Evolutionary conservation across 192 early-diverging fungal species (phyloP).

Genomic region (Allomyces macrogynus): DNA sequence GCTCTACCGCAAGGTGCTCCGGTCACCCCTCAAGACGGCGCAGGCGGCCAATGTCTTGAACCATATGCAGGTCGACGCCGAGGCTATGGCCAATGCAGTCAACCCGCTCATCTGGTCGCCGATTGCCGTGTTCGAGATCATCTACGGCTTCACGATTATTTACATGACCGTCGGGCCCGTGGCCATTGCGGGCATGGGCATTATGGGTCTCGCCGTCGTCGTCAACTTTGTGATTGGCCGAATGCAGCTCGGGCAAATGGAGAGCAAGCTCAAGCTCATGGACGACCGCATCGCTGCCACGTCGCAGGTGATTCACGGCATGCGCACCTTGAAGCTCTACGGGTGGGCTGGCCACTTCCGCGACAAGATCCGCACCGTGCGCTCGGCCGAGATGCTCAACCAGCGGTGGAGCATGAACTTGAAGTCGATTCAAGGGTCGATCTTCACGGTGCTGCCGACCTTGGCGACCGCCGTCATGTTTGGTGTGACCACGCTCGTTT

Average conservation of each 20-base stretch:
- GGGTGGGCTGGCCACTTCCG: constrained; percentile 69
- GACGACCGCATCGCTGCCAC: constrained; percentile 66
- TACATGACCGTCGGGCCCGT: not conserved
- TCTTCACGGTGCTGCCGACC: too few species aligned
- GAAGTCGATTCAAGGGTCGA: too few species aligned
- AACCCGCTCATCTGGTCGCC: not conserved
- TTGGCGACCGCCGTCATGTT: too few species aligned
- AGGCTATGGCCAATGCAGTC: not conserved
- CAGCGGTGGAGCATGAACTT: too few species aligned
- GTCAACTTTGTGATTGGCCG: not conserved
- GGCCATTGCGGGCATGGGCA: not conserved
- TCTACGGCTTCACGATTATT: not conserved
- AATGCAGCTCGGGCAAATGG: not conserved
- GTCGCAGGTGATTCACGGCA: constrained; percentile 74
- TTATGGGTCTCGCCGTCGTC: not conserved
- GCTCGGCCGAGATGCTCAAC: constrained; percentile 5
- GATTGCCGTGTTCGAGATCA: not conserved
- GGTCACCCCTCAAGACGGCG: not conserved
- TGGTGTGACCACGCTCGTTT: too few species aligned
- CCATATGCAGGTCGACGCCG: not conserved
- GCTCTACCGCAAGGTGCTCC: not conserved
- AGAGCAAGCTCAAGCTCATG: constrained; percentile 1
- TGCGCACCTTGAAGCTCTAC: constrained; percentile 84
- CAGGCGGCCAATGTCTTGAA: not conserved
- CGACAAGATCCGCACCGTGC: constrained; percentile 36